Evolutionary conservation across 148 eudicot genomes (phyloP).

Genomic region (Vaccinium corymbosum): DNA sequence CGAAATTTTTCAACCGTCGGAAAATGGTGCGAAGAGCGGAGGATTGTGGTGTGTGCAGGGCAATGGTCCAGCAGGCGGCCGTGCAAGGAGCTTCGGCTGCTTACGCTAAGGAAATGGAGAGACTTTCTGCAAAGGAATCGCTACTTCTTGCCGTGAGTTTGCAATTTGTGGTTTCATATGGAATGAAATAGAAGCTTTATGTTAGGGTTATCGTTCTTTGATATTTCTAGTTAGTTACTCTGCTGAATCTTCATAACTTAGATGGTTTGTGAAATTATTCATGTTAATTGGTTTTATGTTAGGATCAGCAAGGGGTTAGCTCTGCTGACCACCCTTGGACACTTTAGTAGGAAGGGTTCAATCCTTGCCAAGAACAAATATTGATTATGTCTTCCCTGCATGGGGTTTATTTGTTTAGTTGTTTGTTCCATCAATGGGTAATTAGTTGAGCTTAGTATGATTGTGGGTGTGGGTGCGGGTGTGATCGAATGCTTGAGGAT

Average conservation of each 20-base stretch:
- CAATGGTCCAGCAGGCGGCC: conserved; percentile 55
- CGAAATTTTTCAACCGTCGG: conserved; percentile 3
- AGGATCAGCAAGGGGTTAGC: too few species aligned
- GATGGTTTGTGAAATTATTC: not conserved
- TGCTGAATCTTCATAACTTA: not conserved
- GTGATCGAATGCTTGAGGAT: too few species aligned
- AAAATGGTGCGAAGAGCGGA: conserved; percentile 20
- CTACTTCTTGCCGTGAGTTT: conserved; percentile 74
- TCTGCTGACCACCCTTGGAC: too few species aligned
- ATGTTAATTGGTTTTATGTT: not conserved
- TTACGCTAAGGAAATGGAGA: conserved; percentile 86
- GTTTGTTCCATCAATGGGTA: too few species aligned
- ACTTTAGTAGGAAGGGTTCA: too few species aligned
- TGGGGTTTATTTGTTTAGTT: too few species aligned
- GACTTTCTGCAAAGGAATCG: conserved; percentile 85
- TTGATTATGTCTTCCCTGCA: too few species aligned
- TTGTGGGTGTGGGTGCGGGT: too few species aligned
- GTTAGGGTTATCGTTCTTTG: not conserved
- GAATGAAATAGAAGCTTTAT: not conserved
- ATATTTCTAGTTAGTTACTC: not conserved
- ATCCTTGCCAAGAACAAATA: too few species aligned
- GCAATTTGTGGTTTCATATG: not conserved
- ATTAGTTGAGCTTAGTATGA: too few species aligned
- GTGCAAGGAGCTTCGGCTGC: conserved; percentile 68
- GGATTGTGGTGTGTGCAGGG: conserved; percentile 25